Base-by-base conservation (phyloP, 2,329 filamentous ascomycete genomes). In the Pseudocercospora fijiensis region DNA sequence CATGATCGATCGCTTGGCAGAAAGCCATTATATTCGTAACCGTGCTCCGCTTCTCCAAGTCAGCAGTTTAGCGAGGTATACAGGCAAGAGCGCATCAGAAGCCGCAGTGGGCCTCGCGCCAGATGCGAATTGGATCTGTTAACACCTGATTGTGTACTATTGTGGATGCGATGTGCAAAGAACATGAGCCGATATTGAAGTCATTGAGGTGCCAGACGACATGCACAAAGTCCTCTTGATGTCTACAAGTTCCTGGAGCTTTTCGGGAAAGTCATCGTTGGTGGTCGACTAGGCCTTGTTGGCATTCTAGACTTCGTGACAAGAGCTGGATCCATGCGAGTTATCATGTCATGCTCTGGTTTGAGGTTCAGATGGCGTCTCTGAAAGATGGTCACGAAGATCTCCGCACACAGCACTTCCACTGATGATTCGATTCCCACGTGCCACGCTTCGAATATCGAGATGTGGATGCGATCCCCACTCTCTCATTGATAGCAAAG, bases 251-350 rank as follows among this genome's bases (percentile, higher is more conserved):
- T 49, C 37, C 45, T 62, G 10, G 53, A 56, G 24, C 62, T 59
- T 3, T 58, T 57, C 30, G 62, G 59, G 10, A 55, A 61, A 22
- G 28, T 58, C 20, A 53, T 65, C 22, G 52, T 60, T 7, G 62
- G 62, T 30, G 62, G 62, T 20, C 53, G 58, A 61, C 18, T 61
- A 18, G 58, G 58, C 27, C 22, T 61, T 3, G 68, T 71, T 18
- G 70, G 69, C 28, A 67, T 71, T 45, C 67, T 65, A 3, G 69
- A 69, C 20, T 60, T 72, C 18, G 65, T 65, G 16, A 60, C 67
- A 11, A 69, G 70, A 13, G 67, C 4, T 41, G 13, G 16, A 7
- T 41, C 37, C 2, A 41, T 18, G 37, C 37, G 4, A 18, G 37
- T 13, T 41, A 41, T n/a, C 37, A 41, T 18, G 18, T 9, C 8